Evolutionary conservation across 352 stramenopile species (phyloP).

Genomic region (Blastocystis sp.): DNA sequence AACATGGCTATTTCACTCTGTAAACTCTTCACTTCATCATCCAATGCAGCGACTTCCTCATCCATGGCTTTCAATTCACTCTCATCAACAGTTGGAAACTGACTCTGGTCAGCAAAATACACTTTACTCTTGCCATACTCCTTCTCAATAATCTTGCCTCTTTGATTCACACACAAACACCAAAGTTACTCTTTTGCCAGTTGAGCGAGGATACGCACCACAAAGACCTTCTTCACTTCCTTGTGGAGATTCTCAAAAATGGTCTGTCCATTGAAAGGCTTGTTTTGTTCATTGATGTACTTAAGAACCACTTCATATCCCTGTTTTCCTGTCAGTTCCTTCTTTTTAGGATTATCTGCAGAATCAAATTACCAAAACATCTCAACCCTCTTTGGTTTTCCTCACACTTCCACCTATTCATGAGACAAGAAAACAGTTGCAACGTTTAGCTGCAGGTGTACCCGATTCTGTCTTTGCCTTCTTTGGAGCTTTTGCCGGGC

Average conservation of each 20-base stretch:
- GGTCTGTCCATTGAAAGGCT: constrained; percentile 48
- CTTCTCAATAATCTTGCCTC: constrained; percentile 64
- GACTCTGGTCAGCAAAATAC: constrained; percentile 57
- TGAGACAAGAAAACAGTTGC: not conserved
- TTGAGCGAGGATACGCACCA: constrained; percentile 40
- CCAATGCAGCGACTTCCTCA: constrained; percentile 10
- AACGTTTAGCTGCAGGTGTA: constrained; percentile 15
- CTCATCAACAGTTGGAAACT: constrained; percentile 25
- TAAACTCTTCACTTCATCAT: not conserved
- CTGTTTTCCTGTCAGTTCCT: constrained; percentile 51
- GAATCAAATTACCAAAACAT: not conserved
- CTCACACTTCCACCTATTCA: not conserved
- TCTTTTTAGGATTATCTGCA: constrained; percentile 21
- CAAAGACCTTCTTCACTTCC: constrained; percentile 33
- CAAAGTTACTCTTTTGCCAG: constrained; percentile 15
- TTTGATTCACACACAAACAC: not conserved
- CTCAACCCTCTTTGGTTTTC: constrained; percentile 40
- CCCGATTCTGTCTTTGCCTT: not conserved
- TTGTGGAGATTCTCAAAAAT: constrained; percentile 65
- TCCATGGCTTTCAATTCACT: constrained; percentile 51
- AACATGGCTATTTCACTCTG: constrained; percentile 14
- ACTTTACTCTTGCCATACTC: constrained; percentile 60
- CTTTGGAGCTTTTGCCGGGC: constrained; percentile 28
- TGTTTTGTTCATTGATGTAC: constrained; percentile 65
- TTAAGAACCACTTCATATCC: constrained; percentile 24